Base-by-base conservation (phyloP, 2,329 filamentous ascomycete species). In the Zarea fungicola region DNA sequence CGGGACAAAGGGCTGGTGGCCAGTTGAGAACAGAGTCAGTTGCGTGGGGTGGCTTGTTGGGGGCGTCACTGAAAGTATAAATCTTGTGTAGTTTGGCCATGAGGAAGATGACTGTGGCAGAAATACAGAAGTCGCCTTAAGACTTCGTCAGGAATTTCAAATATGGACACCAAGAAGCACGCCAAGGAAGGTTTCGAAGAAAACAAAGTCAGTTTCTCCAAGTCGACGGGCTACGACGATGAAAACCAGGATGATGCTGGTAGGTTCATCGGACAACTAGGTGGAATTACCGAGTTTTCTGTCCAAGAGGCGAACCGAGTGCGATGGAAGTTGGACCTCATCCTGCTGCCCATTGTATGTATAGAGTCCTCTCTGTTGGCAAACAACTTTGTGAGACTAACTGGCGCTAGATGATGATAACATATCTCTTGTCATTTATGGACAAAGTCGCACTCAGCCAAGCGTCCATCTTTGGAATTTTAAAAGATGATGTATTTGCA, bases 251-350 rank as follows among this genome's bases (percentile, higher is more conserved):
- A 37, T 37, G 34, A 37, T n/a, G 34, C 34, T 7, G 16, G 34
- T 9, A n/a, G 16, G 8, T 8, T 37, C 16, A 37, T 37, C 16
- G 14, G 14, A 9, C 34, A 37, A n/a, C 14, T 21, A 7, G 34
- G 34, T 21, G 34, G 34, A 8, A n/a, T 8, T 9, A 51, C 50
- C n/a, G 11, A 9, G 21, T 51, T 42, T 19, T 41, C 48, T 9
- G 48, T 25, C 28, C 14, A 42, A 26, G 51, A 53, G 29, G 51
- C 48, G 19, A 42, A 9, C 21, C 22, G 13, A 7, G 51, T 53
- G 5, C 48, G 51, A 14, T 52, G 50, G 50, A 52, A 52, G 37
- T 21, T 52, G 23, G 50, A 53, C 19, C 31, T 52, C 16, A 43
- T 49, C 19, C 21, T 51, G 19, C 21, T 53, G 37, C 51, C 51